These are phyloP conservation scores for Oryza brachyantha DNA, from an alignment of 176 grass and related monocot species.

Conservation along the genomic window DNA sequence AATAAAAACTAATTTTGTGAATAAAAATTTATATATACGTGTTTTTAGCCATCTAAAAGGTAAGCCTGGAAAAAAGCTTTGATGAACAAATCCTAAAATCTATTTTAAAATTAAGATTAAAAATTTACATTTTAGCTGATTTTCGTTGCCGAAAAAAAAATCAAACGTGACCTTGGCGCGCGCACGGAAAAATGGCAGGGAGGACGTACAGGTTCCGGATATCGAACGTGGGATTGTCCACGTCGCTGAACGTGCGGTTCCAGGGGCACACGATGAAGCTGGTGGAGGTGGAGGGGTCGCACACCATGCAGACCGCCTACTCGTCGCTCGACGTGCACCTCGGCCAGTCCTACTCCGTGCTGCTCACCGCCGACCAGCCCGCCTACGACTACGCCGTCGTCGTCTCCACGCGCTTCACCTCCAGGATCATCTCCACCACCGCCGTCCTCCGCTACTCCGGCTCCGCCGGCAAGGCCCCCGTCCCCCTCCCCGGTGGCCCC, in stretches of 20 bases:
- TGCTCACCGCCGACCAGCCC: conserved; percentile 74
- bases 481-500: conserved; percentile 45
- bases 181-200: conserved; percentile 23
- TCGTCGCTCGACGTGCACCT: conserved; percentile 81
- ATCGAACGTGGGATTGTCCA: conserved; percentile 74
- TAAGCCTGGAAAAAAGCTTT: no score
- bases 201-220: conserved; percentile 78
- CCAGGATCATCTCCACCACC: conserved; percentile 46
- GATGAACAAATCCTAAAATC: no score
- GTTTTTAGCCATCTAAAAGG: no score
- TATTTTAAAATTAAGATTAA: no score
- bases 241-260: conserved; percentile 74
- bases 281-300: conserved; percentile 86
- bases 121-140: no score
- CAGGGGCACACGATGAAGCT: conserved; percentile 87
- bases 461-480: conserved; percentile 54
- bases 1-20: no score
- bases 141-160: no score
- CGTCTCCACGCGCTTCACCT: conserved; percentile 81
- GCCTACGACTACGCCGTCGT: conserved; percentile 68
- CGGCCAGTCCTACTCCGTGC: conserved; percentile 89
- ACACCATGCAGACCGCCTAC: conserved; percentile 77
- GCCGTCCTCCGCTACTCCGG: conserved; percentile 67
- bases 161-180: no score
- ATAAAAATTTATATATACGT: no score